Conservation (phyloP, 73 alveolate species). For the Paramecium tetraurelia region DNA sequence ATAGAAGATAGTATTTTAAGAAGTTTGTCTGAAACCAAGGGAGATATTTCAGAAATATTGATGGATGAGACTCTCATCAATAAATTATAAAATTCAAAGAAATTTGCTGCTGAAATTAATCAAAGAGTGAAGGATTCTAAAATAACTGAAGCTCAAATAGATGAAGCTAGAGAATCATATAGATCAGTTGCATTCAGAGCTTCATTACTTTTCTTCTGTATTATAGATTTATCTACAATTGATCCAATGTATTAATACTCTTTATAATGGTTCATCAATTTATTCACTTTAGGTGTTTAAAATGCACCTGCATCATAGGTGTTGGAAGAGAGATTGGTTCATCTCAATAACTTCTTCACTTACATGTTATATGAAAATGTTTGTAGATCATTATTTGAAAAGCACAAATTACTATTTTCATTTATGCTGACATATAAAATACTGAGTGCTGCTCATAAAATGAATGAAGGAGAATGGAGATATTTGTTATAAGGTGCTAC, state of each 20-base stretch:
- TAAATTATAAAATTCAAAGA: slow-evolving; percentile 93
- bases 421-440: slow-evolving; percentile 94
- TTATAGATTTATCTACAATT: slow-evolving; percentile 85
- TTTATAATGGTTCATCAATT: slow-evolving; percentile 97
- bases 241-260: slow-evolving; percentile 99
- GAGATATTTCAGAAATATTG: slow-evolving; percentile 91
- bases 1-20: slow-evolving; percentile 96
- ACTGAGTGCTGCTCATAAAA: slow-evolving; percentile 74
- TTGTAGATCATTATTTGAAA: slow-evolving; percentile 98
- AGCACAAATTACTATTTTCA: slow-evolving; percentile 97
- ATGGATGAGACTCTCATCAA: slow-evolving; percentile 96
- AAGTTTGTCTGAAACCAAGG: slow-evolving; percentile 89
- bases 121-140: slow-evolving; percentile 96
- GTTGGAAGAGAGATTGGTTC: slow-evolving; percentile 89
- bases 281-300: slow-evolving; percentile 97
- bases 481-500: slow-evolving; percentile 96
- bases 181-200: slow-evolving; percentile 99
- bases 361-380: slow-evolving; percentile 96
- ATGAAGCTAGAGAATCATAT: slow-evolving; percentile 91
- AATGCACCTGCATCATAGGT: slow-evolving; percentile 94
- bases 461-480: slow-evolving; percentile 79
- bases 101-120: slow-evolving; percentile 95
- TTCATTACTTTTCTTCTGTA: slow-evolving; percentile 92
- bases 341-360: slow-evolving; percentile 95
- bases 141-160: slow-evolving; percentile 94